These are phyloP conservation scores for Pinus tabuliformis DNA, from an alignment of 75 land plant genomes.

Conservation along the genomic window DNA sequence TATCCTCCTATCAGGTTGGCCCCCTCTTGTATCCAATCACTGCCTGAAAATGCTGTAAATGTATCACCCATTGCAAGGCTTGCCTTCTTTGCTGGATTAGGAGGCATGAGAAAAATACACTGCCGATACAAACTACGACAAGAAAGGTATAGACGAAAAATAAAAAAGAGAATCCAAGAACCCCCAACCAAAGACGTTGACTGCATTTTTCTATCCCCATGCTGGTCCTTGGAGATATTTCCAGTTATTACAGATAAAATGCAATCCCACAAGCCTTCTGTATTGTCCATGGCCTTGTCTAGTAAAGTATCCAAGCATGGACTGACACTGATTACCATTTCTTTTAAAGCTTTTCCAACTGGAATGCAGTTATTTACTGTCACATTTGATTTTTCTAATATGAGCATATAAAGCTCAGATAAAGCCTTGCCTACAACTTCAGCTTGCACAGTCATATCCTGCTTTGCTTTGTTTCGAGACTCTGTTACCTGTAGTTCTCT, in stretches of 20 bases:
- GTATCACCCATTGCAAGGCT: slow-evolving; percentile 40
- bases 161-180: slow-evolving; percentile 38
- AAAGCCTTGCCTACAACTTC: slow-evolving; percentile 46
- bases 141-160: slow-evolving; percentile 63
- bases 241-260: slow-evolving; percentile 18
- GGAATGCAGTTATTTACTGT: slow-evolving; percentile 58
- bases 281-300: slow-evolving; percentile 9
- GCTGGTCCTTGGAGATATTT: background rate
- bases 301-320: slow-evolving; percentile 41
- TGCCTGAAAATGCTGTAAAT: slow-evolving; percentile 23
- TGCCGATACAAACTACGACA: slow-evolving; percentile 62
- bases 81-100: slow-evolving; percentile 55
- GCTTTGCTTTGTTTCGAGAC: background rate
- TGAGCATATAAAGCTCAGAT: slow-evolving; percentile 53
- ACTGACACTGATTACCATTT: slow-evolving; percentile 33
- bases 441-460: slow-evolving; percentile 15
- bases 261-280: slow-evolving; percentile 22
- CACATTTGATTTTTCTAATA: slow-evolving; percentile 60
- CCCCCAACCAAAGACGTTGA: slow-evolving; percentile 4
- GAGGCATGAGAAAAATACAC: slow-evolving; percentile 72
- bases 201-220: background rate
- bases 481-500: slow-evolving; percentile 2
- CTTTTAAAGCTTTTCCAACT: slow-evolving; percentile 47
- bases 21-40: slow-evolving; percentile 36
- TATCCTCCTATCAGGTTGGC: slow-evolving; percentile 36